Conservation (phyloP, 2,329 filamentous ascomycete genomes). For the Aspergillus felis region DNA sequence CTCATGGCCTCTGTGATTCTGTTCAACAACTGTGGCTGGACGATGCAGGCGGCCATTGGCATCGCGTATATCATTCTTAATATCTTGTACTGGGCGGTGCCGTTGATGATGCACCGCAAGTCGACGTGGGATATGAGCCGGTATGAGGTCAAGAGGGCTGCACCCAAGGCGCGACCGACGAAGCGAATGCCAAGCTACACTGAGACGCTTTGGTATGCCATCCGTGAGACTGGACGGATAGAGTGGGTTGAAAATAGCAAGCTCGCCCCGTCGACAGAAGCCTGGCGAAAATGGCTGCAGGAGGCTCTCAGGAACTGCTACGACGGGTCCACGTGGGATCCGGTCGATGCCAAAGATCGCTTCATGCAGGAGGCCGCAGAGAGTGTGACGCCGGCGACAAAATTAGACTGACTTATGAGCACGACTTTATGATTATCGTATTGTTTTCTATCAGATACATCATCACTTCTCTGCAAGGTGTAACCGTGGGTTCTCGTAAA, state of each 20-base stretch:
- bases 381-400: not conserved
- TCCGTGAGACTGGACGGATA: slow-evolving; percentile 50
- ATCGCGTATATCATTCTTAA: slow-evolving; percentile 58
- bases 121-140: slow-evolving; percentile 56
- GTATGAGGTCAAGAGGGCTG: slow-evolving; percentile 45
- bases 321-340: slow-evolving; percentile 17
- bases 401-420: not conserved
- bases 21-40: slow-evolving; percentile 60
- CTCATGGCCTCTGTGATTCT: slow-evolving; percentile 61
- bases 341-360: not conserved
- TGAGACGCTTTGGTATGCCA: slow-evolving; percentile 56
- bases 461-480: not conserved
- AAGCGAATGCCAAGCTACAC: slow-evolving; percentile 46
- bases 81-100: slow-evolving; percentile 56
- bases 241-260: slow-evolving; percentile 53
- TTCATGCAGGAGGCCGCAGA: not conserved
- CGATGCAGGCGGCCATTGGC: slow-evolving; percentile 57
- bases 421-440: not conserved
- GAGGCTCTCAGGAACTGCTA: slow-evolving; percentile 14
- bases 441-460: not conserved
- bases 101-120: slow-evolving; percentile 45
- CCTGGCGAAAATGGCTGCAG: not conserved
- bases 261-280: slow-evolving; percentile 48
- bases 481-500: not conserved
- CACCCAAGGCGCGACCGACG: slow-evolving; percentile 38